These are phyloP conservation scores for Fusarium caatingaense DNA, from an alignment of 2,329 filamentous ascomycete genomes.

Conservation along the genomic window DNA sequence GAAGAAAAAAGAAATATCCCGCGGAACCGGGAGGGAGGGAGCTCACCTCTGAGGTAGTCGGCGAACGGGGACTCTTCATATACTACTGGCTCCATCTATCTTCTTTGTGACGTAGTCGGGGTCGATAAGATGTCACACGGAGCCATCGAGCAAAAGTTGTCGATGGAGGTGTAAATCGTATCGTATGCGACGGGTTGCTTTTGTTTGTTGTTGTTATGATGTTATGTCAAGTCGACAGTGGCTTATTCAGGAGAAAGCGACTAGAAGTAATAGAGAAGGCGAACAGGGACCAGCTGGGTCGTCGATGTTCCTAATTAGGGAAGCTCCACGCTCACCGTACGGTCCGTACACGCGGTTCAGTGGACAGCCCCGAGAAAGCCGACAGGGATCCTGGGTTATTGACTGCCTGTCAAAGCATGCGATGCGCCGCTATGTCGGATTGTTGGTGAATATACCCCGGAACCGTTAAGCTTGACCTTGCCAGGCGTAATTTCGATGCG, in stretches of 20 bases:
- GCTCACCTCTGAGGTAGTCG: conserved; percentile 85
- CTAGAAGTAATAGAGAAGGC: conserved; percentile 33
- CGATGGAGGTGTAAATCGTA: conserved; percentile 18
- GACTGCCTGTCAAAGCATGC: conserved; percentile 23
- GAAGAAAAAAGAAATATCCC: neutral
- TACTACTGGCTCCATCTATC: conserved; percentile 82
- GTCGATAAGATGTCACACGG: conserved; percentile 44
- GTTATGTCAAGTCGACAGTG: conserved; percentile 11
- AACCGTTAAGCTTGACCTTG: conserved; percentile 16
- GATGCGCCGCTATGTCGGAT: conserved; percentile 19
- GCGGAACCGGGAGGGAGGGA: conserved; percentile 6
- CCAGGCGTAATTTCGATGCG: conserved; percentile 34
- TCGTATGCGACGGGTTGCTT: conserved; percentile 5
- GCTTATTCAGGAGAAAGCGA: conserved; percentile 40
- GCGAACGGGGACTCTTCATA: conserved; percentile 89
- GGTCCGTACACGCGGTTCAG: conserved; percentile 34
- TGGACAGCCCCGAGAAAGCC: conserved; percentile 23
- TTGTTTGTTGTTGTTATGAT: conserved; percentile 23
- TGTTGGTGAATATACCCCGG: conserved; percentile 11
- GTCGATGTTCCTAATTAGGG: conserved; percentile 44
- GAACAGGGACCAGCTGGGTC: conserved; percentile 42
- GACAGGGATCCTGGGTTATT: conserved; percentile 26
- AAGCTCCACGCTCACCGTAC: conserved; percentile 43
- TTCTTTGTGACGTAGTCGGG: conserved; percentile 46
- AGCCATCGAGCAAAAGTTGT: conserved; percentile 47